phyloP scores from a whole-genome alignment of 2,329 filamentous ascomycete genomes.

The Paraconiothyrium brasiliense region DNA sequence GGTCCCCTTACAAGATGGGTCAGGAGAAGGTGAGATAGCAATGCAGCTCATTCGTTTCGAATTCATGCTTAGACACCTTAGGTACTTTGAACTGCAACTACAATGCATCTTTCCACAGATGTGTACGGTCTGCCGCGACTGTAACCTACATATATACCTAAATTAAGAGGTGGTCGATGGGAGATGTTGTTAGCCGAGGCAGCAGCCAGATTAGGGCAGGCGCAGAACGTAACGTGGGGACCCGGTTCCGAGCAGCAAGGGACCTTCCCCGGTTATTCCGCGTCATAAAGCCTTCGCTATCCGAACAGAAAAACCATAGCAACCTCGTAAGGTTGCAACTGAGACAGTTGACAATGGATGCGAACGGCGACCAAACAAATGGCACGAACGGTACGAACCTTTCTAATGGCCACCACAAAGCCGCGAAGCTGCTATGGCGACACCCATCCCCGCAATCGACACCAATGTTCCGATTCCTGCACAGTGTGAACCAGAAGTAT shows the following conservation, averaged over 20 bases:
- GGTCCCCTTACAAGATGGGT: too few relatives aligned
- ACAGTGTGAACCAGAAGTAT: constrained; percentile 74
- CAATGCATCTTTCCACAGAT: background rate
- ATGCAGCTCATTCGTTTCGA: background rate
- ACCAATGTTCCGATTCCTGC: constrained; percentile 76
- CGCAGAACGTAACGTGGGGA: constrained; percentile 17
- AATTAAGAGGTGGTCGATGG: background rate
- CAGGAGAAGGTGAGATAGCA: background rate
- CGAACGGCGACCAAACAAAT: constrained; percentile 21
- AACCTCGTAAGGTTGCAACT: constrained; percentile 9
- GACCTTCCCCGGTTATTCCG: constrained; percentile 8
- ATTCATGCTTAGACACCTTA: background rate
- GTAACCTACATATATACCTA: background rate
- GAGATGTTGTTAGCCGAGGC: constrained; percentile 4
- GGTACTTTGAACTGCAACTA: background rate
- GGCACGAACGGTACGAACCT: constrained; percentile 24
- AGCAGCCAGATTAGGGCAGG: constrained; percentile 5
- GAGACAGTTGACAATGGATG: constrained; percentile 16
- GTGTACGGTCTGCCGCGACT: background rate
- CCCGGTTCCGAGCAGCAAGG: constrained; percentile 9
- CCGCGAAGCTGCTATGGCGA: constrained; percentile 67
- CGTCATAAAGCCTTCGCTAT: constrained; percentile 22
- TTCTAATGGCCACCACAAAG: constrained; percentile 33
- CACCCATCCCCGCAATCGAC: constrained; percentile 74
- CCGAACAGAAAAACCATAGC: constrained; percentile 12